Base-by-base conservation (phyloP, 306 rosid species). In the Gastrolobium villosum region DNA sequence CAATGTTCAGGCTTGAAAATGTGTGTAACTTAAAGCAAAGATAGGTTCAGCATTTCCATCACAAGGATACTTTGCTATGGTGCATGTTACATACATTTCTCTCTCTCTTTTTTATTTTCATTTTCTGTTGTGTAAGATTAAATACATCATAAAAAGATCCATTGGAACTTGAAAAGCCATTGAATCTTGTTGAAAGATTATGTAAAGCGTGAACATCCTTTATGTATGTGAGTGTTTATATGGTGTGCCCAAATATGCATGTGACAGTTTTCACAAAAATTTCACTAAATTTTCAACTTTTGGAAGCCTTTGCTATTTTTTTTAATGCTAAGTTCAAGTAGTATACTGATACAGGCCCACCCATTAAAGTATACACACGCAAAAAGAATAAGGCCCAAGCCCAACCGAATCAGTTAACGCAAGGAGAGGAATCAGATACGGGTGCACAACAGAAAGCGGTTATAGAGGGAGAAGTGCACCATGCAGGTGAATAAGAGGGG, bases 41-140 rank as follows among this genome's bases (percentile, higher is more conserved):
- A 36, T 49, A n/a, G 34, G 53, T 48, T 14, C 15, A 70, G 65
- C 52, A 44, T 57, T 57, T 40, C 55, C n/a, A 28, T 50, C 30
- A 65, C 2, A 5, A 10, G 39, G 5, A 1, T 70, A 50, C 43
- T 11, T 48, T 46, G 74, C 30, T 26, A 69, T 49, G n/a, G 52
- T 28, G 26, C 40, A 6, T 71, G 8, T 72, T n/a, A 7, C 3
- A 59, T 20, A 20, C 11, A 4, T 20, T 40, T 41, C 49, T 8
- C 20, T 5, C n/a, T n/a, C n/a, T n/a, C n/a, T n/a, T n/a, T 28
- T 35, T 34, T 30, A 10, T 39, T 56, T 56, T 55, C 46, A 11
- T 74, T 60, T 69, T n/a, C 45, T 69, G 34, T 49, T 32, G 26
- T 69, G 36, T 44, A 1, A 31, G 34, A 41, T 72, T 9, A 26